Base-by-base conservation (phyloP, 257 asterid species). In the Oldenlandia corymbosa region DNA sequence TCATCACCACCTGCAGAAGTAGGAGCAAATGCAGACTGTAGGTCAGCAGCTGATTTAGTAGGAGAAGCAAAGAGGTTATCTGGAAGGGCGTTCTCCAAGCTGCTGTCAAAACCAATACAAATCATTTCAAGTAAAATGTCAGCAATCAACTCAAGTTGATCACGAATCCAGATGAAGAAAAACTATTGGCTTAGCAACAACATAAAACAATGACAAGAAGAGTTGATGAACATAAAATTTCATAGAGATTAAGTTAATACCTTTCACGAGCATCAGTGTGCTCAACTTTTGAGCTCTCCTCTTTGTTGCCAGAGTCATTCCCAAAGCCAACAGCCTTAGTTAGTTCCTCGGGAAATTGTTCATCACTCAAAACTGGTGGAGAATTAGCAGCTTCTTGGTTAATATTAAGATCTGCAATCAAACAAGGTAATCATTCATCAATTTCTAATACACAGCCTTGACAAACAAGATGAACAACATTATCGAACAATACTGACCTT, bases 51-150 rank as follows among this genome's bases (percentile, higher is more conserved):
- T 16, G 72, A 57, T 72, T 90, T 90, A 47, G 94, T 90, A 9
- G 99, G 99, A 61, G 97, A 93, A 1, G 95, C 83, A 17, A 93
- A 90, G 2, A 93, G 85, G 72, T 82, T 87, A 52, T 93, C 99
- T 0, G 97, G 97, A 55, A 93, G 94, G 66, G 64, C 67, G 81
- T 85, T 84, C 77, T 87, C 96, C 73, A 92, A 71, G 80, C 93
- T 89, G 91, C 68, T 64, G 73, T 60, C 46, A 60, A 26, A 28
- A 36, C 66, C 73, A 62, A 70, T 57, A 61, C 36, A 47, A 43
- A 47, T 48, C 13, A 36, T 58, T 58, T 62, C 62, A 79, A 68
- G 51, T 17, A 46, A 47, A 63, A 30, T 12, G 46, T 14, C 27
- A 32, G 34, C 17, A 46, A 41, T 20, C 27, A 6, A n/a, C 51